Evolutionary conservation across 768 basidiomycete genomes (phyloP).

Genomic region (Panus rudis): DNA sequence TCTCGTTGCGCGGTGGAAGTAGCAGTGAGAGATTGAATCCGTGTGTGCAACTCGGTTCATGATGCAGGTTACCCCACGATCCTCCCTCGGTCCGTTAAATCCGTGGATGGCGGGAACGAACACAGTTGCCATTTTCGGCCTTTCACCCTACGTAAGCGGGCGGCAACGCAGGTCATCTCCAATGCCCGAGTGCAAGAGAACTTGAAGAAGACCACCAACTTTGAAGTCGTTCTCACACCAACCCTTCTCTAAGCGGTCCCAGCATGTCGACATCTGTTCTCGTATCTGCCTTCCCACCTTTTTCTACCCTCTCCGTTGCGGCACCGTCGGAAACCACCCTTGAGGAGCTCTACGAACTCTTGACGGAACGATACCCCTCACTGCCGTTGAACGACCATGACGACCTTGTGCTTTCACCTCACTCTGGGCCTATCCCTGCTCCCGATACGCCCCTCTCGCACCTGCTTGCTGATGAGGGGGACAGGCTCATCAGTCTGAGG

Average conservation of each 20-base stretch:
- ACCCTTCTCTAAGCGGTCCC: not conserved
- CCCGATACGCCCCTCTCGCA: conserved; percentile 29
- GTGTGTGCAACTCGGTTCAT: too few relatives aligned
- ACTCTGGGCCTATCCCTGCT: conserved; percentile 27
- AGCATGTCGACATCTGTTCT: conserved; percentile 46
- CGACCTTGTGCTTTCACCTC: conserved; percentile 35
- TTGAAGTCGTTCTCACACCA: too few relatives aligned
- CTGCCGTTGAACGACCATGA: conserved; percentile 28
- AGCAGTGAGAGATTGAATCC: too few relatives aligned
- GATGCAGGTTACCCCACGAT: too few relatives aligned
- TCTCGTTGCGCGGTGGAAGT: too few relatives aligned
- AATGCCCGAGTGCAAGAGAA: too few relatives aligned
- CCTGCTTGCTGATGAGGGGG: conserved; percentile 22
- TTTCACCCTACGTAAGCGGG: too few relatives aligned
- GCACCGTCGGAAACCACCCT: conserved; percentile 36
- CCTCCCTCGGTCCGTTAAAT: too few relatives aligned
- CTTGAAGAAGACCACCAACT: too few relatives aligned
- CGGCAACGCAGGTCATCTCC: too few relatives aligned
- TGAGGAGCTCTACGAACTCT: conserved; percentile 33
- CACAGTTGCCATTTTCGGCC: too few relatives aligned
- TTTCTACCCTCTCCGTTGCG: conserved; percentile 45
- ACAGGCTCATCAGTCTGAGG: conserved; percentile 53
- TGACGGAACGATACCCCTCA: conserved; percentile 40
- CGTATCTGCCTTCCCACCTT: conserved; percentile 55
- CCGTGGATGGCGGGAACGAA: too few relatives aligned